Evolutionary conservation across 176 grass and related monocot genomes (phyloP).

Genomic region (Carex cristatella): DNA sequence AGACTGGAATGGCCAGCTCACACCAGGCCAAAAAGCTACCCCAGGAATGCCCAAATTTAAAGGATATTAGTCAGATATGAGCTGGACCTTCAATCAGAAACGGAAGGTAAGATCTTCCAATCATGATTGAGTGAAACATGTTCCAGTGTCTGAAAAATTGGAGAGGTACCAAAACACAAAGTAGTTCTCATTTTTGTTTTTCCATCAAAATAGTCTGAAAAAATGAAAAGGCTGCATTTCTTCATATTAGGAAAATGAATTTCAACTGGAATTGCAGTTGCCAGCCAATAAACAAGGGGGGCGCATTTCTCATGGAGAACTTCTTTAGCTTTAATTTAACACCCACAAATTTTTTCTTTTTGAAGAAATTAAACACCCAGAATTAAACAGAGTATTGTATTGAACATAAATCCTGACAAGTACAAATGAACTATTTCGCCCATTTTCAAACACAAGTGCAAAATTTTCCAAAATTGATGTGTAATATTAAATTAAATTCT

Average conservation of each 20-base stretch:
- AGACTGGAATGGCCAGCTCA: background rate
- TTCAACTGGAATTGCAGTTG: background rate
- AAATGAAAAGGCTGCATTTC: background rate
- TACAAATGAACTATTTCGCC: background rate
- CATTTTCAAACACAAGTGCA: background rate
- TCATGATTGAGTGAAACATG: background rate
- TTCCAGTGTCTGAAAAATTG: background rate
- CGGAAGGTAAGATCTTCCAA: background rate
- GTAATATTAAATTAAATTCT: background rate
- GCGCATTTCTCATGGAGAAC: background rate
- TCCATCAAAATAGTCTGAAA: background rate
- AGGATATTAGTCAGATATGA: background rate
- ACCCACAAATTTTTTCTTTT: background rate
- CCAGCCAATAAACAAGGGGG: background rate
- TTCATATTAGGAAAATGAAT: background rate
- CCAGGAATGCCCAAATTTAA: background rate
- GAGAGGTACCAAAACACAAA: background rate
- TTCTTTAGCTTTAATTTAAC: background rate
- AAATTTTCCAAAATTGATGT: constrained; percentile 2
- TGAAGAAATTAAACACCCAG: background rate
- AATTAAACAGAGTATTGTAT: background rate
- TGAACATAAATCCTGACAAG: background rate
- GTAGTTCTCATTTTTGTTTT: background rate
- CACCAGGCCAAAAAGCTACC: too few species aligned
- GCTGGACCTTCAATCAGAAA: background rate